Conservation (phyloP, 192 early-diverging fungal genomes). For the Coemansia sp. region DNA sequence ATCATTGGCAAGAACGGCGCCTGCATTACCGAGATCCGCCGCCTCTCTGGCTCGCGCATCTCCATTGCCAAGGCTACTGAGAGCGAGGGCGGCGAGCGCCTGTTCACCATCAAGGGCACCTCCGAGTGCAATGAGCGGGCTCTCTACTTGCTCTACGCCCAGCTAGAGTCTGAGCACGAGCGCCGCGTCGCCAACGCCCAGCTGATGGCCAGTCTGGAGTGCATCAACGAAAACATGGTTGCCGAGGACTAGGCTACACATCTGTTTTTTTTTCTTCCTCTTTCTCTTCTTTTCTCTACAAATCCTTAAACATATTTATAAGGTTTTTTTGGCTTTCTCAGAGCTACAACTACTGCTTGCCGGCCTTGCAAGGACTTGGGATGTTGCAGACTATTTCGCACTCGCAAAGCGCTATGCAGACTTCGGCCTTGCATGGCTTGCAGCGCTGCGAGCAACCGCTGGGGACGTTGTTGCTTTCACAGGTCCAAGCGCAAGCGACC, state of each 20-base stretch:
- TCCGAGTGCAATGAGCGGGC: slow-evolving; percentile 90
- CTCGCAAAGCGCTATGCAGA: slow-evolving; percentile 19
- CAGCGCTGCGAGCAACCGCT: slow-evolving; percentile 22
- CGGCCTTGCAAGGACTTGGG: slow-evolving; percentile 26
- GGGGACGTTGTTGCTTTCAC: slow-evolving; percentile 6
- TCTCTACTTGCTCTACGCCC: slow-evolving; percentile 86
- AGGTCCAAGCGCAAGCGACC: slow-evolving; percentile 27
- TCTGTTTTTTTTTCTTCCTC: not conserved
- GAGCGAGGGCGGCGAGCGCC: slow-evolving; percentile 79
- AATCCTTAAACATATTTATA: not conserved
- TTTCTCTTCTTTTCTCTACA: slow-evolving; percentile 1
- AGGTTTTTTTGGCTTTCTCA: not conserved
- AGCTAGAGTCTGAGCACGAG: slow-evolving; percentile 88
- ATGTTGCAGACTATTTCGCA: slow-evolving; percentile 37
- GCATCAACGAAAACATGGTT: slow-evolving; percentile 53
- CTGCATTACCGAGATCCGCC: slow-evolving; percentile 81
- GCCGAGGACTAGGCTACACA: slow-evolving; percentile 21
- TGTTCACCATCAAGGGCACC: slow-evolving; percentile 91
- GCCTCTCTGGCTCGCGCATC: slow-evolving; percentile 81
- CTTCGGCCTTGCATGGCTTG: slow-evolving; percentile 32
- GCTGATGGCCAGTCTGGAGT: slow-evolving; percentile 52
- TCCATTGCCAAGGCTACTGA: slow-evolving; percentile 86
- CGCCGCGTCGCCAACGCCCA: slow-evolving; percentile 63
- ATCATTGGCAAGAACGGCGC: slow-evolving; percentile 95
- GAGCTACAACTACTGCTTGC: not conserved